These are phyloP conservation scores for Chimonanthus praecox DNA, from an alignment of 164 flowering plant species.

Conservation along the genomic window DNA sequence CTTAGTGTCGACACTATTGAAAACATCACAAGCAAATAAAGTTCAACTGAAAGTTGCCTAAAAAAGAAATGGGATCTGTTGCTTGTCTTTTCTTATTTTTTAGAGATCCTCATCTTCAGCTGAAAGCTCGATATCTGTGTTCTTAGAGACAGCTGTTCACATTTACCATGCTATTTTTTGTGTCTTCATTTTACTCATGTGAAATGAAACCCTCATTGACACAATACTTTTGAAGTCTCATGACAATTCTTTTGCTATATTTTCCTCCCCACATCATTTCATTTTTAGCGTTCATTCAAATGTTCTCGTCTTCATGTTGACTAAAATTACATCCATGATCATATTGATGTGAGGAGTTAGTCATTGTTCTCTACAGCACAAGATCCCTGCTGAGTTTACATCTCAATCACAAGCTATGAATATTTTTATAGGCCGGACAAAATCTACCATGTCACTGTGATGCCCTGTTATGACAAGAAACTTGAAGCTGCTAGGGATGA, in stretches of 20 bases:
- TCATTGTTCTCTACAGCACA: not conserved
- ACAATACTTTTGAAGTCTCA: not conserved
- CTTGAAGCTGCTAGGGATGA: slow-evolving; percentile 98
- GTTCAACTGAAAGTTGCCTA: not conserved
- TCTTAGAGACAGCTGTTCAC: not conserved
- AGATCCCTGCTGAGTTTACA: slow-evolving; percentile 1
- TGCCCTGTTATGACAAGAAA: slow-evolving; percentile 99
- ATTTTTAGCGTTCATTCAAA: too few relatives aligned
- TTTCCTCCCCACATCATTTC: too few relatives aligned
- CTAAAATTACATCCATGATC: not conserved
- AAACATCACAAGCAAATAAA: not conserved
- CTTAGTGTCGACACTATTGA: not conserved
- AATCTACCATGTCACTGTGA: slow-evolving; percentile 87
- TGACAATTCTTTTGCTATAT: not conserved
- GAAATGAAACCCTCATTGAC: not conserved
- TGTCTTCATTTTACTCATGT: not conserved
- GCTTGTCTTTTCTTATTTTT: not conserved
- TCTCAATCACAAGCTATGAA: slow-evolving; percentile 5
- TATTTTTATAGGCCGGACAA: slow-evolving; percentile 60
- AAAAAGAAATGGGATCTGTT: not conserved
- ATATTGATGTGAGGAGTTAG: not conserved
- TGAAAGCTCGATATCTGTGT: not conserved
- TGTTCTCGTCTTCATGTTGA: not conserved
- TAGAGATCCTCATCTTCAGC: not conserved
- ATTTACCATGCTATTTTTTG: not conserved